Conservation (phyloP, 108 stramenopile genomes). For the Nitzschia sp. region DNA sequence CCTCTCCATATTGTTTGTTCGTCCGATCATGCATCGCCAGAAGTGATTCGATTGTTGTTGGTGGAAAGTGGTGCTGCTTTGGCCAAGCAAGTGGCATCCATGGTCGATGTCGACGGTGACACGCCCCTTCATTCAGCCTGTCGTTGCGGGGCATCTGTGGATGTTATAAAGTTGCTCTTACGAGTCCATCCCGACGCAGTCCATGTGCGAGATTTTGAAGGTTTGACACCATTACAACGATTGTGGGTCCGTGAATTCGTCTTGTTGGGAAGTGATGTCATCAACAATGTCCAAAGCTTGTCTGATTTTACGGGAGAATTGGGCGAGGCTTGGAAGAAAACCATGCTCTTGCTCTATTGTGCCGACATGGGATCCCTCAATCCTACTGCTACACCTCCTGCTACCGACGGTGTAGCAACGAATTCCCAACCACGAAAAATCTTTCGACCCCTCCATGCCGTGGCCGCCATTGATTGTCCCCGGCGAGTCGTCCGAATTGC, state of each 20-base stretch:
- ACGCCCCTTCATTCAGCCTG: constrained; percentile 71
- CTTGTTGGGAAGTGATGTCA: constrained; percentile 55
- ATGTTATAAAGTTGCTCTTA: constrained; percentile 47
- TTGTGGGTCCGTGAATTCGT: constrained; percentile 69
- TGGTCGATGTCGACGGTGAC: constrained; percentile 66
- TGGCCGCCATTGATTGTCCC: constrained; percentile 60
- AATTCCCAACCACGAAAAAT: background rate
- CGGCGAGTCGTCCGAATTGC: constrained; percentile 60
- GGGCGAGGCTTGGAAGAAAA: constrained; percentile 61
- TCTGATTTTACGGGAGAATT: constrained; percentile 55
- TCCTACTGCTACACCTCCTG: background rate
- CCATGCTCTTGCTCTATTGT: constrained; percentile 43
- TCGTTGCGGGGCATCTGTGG: constrained; percentile 61
- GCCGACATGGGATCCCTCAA: constrained; percentile 22
- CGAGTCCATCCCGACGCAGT: constrained; percentile 51
- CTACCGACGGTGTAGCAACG: no score
- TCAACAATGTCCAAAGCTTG: constrained; percentile 36
- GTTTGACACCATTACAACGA: constrained; percentile 56
- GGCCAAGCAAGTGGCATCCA: constrained; percentile 33
- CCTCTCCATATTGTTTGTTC: constrained; percentile 68
- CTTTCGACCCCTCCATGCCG: constrained; percentile 55
- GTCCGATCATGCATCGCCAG: constrained; percentile 53
- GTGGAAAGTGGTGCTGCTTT: constrained; percentile 29
- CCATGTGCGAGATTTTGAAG: constrained; percentile 57
- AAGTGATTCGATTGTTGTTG: constrained; percentile 50